These are phyloP conservation scores for Citrus hindsii DNA, from an alignment of 345 rosid genomes.

Conservation along the genomic window DNA sequence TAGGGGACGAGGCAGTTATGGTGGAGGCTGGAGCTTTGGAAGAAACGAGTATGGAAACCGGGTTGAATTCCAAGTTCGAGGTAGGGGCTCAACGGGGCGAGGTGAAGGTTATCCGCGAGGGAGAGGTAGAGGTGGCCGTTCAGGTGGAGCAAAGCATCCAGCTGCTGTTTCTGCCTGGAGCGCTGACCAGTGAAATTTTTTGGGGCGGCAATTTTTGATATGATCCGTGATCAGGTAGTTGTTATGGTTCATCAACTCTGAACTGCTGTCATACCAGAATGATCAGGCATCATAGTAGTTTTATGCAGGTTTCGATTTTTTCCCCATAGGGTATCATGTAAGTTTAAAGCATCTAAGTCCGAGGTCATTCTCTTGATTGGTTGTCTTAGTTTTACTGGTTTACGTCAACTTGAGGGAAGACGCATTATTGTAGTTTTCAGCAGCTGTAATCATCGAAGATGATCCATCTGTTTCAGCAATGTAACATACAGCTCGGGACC, in stretches of 20 bases:
- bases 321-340: background rate
- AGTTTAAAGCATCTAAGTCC: background rate
- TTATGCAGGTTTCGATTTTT: background rate
- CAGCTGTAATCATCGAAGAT: background rate
- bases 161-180: constrained; percentile 3
- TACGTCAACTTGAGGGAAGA: background rate
- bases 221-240: background rate
- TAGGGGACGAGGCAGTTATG: constrained; percentile 40
- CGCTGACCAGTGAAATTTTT: background rate
- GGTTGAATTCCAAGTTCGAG: constrained; percentile 35
- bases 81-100: constrained; percentile 29
- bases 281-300: background rate
- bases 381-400: no score
- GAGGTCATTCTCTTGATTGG: no score
- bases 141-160: constrained; percentile 14
- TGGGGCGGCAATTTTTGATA: constrained; percentile 7
- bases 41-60: constrained; percentile 34
- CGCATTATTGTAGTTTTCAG: background rate
- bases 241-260: background rate
- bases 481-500: no score
- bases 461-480: no score
- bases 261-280: background rate
- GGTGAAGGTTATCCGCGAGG: constrained; percentile 27
- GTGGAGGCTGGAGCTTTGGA: constrained; percentile 30
- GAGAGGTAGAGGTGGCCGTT: constrained; percentile 37